These are phyloP conservation scores for Trichoderma asperelloides DNA, from an alignment of 495 filamentous ascomycete genomes.

Conservation along the genomic window DNA sequence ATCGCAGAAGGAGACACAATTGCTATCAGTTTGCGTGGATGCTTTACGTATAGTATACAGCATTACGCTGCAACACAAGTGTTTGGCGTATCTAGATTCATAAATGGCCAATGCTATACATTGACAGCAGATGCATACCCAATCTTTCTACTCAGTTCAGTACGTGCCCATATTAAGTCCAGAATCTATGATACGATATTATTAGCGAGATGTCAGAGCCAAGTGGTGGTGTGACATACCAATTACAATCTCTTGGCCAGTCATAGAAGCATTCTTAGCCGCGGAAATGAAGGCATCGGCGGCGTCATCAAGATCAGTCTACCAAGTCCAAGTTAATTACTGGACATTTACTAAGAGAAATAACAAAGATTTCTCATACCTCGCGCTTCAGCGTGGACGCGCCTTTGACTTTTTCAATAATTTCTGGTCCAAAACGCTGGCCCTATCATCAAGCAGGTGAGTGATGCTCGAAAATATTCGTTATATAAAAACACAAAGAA, in stretches of 20 bases:
- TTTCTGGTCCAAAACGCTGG: background rate
- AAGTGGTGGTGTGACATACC: slow-evolving; percentile 24
- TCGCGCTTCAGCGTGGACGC: background rate
- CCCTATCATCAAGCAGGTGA: background rate
- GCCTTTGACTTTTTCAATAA: background rate
- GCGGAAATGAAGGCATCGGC: slow-evolving; percentile 43
- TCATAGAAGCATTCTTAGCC: slow-evolving; percentile 51
- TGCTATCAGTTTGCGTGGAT: too few species aligned
- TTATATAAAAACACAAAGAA: background rate
- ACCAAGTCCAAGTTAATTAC: background rate
- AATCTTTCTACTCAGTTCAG: too few species aligned
- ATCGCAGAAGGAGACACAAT: too few species aligned
- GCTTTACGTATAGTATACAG: too few species aligned
- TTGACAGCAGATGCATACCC: too few species aligned
- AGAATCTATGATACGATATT: too few species aligned
- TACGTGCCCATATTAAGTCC: too few species aligned
- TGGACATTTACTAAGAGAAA: background rate
- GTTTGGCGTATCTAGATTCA: too few species aligned
- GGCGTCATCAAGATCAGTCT: slow-evolving; percentile 49
- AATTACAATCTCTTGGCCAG: slow-evolving; percentile 44
- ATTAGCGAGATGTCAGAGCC: too few species aligned
- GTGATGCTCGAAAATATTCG: background rate
- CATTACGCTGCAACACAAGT: too few species aligned
- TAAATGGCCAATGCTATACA: too few species aligned
- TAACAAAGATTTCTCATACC: background rate